These are phyloP conservation scores for Ogataea corticis DNA, from an alignment of 805 yeast genomes.

Conservation along the genomic window DNA sequence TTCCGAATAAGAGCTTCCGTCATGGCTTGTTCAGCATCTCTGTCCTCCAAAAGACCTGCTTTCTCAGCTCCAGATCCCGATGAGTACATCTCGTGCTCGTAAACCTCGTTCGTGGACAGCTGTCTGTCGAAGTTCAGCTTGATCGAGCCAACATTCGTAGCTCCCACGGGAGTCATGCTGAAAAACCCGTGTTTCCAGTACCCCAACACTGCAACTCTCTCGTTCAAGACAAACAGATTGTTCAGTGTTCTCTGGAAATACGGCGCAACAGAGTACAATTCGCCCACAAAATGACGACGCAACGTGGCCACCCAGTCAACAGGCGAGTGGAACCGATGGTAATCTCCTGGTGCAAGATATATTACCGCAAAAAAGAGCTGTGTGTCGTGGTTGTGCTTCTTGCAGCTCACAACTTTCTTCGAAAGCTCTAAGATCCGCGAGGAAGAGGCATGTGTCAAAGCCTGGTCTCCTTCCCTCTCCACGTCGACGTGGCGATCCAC, in stretches of 20 bases:
- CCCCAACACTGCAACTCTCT: slow-evolving; percentile 92
- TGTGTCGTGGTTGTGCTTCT: slow-evolving; percentile 35
- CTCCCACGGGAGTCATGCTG: slow-evolving; percentile 99
- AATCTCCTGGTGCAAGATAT: slow-evolving; percentile 97
- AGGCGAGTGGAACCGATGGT: slow-evolving; percentile 96
- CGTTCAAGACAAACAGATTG: slow-evolving; percentile 87
- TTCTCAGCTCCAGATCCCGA: slow-evolving; percentile 19
- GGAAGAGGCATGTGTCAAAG: slow-evolving; percentile 36
- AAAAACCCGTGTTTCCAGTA: slow-evolving; percentile 97
- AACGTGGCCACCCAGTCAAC: slow-evolving; percentile 92
- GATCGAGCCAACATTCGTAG: slow-evolving; percentile 97
- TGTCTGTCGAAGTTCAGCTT: slow-evolving; percentile 89
- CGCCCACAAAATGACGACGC: slow-evolving; percentile 95
- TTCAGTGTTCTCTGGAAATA: slow-evolving; percentile 86
- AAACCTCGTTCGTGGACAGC: slow-evolving; percentile 76
- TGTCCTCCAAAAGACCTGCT: not conserved
- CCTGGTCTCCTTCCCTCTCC: slow-evolving; percentile 69
- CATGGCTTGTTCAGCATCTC: not conserved
- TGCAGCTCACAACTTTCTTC: slow-evolving; percentile 20
- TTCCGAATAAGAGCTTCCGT: slow-evolving; percentile 7
- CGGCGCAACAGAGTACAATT: slow-evolving; percentile 93
- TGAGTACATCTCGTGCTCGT: slow-evolving; percentile 47
- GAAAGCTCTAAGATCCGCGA: slow-evolving; percentile 26
- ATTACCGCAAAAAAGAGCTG: slow-evolving; percentile 85
- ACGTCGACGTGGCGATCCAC: slow-evolving; percentile 39